phyloP scores from a whole-genome alignment of 78 protist species.

The Neovahlkampfia damariscottae region DNA sequence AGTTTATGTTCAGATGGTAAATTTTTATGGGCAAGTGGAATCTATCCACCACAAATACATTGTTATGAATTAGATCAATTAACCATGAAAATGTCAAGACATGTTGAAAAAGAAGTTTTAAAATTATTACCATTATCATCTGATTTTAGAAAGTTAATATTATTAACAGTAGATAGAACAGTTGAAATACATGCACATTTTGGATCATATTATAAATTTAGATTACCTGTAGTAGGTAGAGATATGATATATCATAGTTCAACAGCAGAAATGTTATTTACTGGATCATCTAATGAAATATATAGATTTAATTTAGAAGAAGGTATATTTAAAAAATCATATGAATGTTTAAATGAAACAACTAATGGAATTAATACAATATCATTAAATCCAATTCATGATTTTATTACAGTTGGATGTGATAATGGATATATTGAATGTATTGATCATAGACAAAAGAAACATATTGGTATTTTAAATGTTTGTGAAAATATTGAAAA shows the following conservation, averaged over 20 bases:
- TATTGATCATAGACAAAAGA: slow-evolving; percentile 23
- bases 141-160: slow-evolving; percentile 79
- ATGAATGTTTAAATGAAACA: not conserved
- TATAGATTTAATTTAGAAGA: slow-evolving; percentile 12
- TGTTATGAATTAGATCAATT: slow-evolving; percentile 73
- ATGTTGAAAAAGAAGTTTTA: slow-evolving; percentile 55
- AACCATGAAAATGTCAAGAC: slow-evolving; percentile 66
- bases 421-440: slow-evolving; percentile 28
- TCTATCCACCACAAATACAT: slow-evolving; percentile 80
- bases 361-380: not conserved
- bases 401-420: slow-evolving; percentile 37
- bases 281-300: slow-evolving; percentile 11
- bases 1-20: slow-evolving; percentile 53
- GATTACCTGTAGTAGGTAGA: slow-evolving; percentile 81
- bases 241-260: slow-evolving; percentile 63
- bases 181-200: slow-evolving; percentile 84
- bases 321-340: not conserved
- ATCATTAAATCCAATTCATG: slow-evolving; percentile 15
- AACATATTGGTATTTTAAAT: not conserved
- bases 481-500: not conserved
- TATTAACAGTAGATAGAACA: slow-evolving; percentile 60
- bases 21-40: slow-evolving; percentile 67
- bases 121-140: slow-evolving; percentile 41
- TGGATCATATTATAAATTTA: slow-evolving; percentile 59
- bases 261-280: slow-evolving; percentile 46